Percentiles rank a stretch among this genome's conserved stretches.
These are phyloP conservation scores for Pseudoscleropodium purum DNA, from an alignment of 225 moss, liverwort and hornwort genomes.

Conservation along the genomic window DNA sequence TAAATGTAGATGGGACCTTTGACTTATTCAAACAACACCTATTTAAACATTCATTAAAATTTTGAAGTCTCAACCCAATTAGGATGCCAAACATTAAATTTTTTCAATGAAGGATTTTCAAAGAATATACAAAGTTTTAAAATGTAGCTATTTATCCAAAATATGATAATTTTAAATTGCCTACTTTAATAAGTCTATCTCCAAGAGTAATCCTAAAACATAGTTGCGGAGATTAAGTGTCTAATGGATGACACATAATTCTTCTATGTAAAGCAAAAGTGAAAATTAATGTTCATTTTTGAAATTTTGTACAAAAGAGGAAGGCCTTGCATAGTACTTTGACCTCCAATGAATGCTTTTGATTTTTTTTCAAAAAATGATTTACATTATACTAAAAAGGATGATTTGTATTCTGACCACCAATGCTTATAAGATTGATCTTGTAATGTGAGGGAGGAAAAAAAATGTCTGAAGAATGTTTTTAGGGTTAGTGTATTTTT, in stretches of 20 bases:
- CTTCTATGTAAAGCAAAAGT: neutral
- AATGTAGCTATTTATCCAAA: neutral
- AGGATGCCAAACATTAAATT: neutral
- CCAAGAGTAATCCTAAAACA: fast-evolving
- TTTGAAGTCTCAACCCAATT: fast-evolving
- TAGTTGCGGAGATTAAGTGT: fast-evolving
- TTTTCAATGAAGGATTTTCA: neutral
- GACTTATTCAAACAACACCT: fast-evolving
- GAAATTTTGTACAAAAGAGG: neutral
- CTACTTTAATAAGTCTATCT: neutral
- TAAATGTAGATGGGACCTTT: neutral
- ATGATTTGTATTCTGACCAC: neutral
- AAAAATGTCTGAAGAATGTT: too few species aligned
- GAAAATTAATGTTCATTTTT: neutral
- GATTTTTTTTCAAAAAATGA: neutral
- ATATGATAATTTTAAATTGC: fast-evolving
- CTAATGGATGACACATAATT: fast-evolving
- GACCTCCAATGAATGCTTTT: neutral
- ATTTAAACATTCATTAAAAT: too few species aligned
- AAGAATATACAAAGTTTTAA: neutral
- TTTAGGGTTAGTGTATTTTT: too few species aligned
- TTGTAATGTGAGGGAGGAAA: neutral
- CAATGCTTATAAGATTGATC: fast-evolving
- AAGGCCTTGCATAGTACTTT: neutral
- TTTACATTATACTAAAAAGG: neutral